phyloP scores from a whole-genome alignment of 805 yeast genomes.

The Suhomyces pyralidae region DNA sequence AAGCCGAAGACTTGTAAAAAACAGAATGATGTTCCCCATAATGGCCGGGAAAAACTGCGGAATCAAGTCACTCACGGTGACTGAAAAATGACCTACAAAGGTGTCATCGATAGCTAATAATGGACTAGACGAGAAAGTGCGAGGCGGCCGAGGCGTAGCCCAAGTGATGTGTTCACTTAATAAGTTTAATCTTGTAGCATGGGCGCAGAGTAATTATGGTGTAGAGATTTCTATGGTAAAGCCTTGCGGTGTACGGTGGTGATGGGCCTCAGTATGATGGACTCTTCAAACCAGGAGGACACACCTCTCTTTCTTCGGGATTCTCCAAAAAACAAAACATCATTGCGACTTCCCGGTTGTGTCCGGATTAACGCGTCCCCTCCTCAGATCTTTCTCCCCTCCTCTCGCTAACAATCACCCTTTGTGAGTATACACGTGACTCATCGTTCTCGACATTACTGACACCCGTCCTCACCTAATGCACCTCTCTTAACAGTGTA shows the following conservation, averaged over 20 bases:
- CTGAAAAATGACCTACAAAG: neutral
- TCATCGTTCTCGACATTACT: neutral
- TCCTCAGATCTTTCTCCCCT: neutral
- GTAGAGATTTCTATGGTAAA: neutral
- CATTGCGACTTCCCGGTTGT: neutral
- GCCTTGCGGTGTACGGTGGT: neutral
- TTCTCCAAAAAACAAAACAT: neutral
- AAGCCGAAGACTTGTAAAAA: neutral
- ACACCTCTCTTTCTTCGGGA: neutral
- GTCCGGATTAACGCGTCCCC: neutral
- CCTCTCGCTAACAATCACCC: slow-evolving; percentile 5
- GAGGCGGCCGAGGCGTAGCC: neutral
- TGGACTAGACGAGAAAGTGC: neutral
- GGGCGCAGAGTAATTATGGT: neutral
- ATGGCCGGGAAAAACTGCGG: neutral
- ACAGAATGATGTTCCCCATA: neutral
- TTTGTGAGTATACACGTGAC: neutral
- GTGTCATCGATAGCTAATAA: neutral
- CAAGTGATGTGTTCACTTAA: neutral
- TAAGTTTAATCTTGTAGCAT: neutral
- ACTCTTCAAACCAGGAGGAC: neutral
- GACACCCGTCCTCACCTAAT: neutral
- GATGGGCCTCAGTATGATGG: neutral
- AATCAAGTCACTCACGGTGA: neutral
- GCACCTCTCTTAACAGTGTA: neutral